Evolutionary conservation across 371 early-diverging fungal species (phyloP), one percentile per base, ranked within the genome.

Genomic region (Mortierella sp.): DNA sequence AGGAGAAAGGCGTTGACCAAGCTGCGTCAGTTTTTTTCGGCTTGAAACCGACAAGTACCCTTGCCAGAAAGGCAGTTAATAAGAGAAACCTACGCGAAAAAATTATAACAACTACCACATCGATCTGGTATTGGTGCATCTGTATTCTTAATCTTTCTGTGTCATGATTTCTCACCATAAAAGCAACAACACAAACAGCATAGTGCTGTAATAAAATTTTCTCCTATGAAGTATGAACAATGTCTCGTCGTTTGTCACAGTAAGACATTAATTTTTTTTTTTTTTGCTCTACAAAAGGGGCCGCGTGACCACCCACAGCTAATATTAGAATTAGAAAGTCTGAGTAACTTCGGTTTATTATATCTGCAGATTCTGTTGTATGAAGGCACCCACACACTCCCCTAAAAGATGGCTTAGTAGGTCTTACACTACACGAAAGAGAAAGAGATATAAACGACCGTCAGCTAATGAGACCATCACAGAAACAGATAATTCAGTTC

Each of bases 11-110:
- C 79, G 0, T 43, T 79, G 59, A 70, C 74, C 16, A 79, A 79
- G 50, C 70, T 79, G 5, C 79, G 79, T 32, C 79, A 79, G 41
- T 74, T 79, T 61, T 61, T 79, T 79, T 63, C 79, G 79, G 6
- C 67, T 74, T 40, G 79, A 79, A 21, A 70, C 71, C 24, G 65
- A 43, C 41, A 74, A 74, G 32, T 65, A 24, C n/a, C n/a, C 57
- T 24, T 24, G n/a, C 19, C 3, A 11, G 13, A 3, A 47, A 4
- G 47, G 16, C 19, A 19, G 13, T 4, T 11, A 47, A 13, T 10
- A 47, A 47, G 38, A 15, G 59, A 36, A 36, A 36, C 59, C n/a
- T 40, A 60, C 60, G 41, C 60, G 60, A 60, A 60, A 60, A 16
- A 7, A 40, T 19, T 38, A 10, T 40, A 22, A 41, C 47, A 24